Evolutionary conservation across 2,329 filamentous ascomycete species (phyloP).

Genomic region (Lachnellula hyalina): DNA sequence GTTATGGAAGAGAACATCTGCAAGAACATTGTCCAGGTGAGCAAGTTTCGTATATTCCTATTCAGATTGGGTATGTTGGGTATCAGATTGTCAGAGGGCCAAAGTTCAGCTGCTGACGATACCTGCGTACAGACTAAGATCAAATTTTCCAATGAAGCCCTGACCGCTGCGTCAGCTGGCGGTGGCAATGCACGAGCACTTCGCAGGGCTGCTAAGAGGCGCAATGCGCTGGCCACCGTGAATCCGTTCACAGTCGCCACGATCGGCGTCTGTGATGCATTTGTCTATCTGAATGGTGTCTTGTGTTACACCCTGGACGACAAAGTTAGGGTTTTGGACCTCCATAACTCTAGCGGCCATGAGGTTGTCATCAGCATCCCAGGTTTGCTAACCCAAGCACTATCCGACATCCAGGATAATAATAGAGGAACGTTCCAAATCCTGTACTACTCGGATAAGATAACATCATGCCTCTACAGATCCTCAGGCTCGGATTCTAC

Average conservation of each 20-base stretch:
- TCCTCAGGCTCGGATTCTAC: constrained; percentile 34
- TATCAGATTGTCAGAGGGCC: constrained; percentile 1
- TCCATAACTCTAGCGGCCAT: constrained; percentile 42
- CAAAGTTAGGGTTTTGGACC: constrained; percentile 52
- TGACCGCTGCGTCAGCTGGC: constrained; percentile 10
- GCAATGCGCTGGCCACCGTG: constrained; percentile 54
- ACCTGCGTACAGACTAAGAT: constrained; percentile 21
- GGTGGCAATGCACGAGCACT: constrained; percentile 46
- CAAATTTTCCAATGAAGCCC: constrained; percentile 25
- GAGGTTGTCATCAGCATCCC: constrained; percentile 55
- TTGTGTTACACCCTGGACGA: constrained; percentile 56
- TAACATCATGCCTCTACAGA: constrained; percentile 53
- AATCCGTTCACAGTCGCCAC: constrained; percentile 57
- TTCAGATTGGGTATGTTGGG: neutral
- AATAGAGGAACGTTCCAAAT: constrained; percentile 45
- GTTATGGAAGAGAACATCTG: constrained; percentile 27
- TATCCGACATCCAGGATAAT: constrained; percentile 33
- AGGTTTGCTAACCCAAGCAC: constrained; percentile 33
- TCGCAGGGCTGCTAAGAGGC: constrained; percentile 55
- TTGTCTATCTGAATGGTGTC: constrained; percentile 57
- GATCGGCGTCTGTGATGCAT: constrained; percentile 54
- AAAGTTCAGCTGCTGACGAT: constrained; percentile 16
- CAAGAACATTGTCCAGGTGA: constrained; percentile 26
- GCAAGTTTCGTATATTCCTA: neutral
- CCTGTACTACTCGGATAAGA: constrained; percentile 50